Conservation (phyloP, 257 asterid species). For the Mitragyna speciosa region DNA sequence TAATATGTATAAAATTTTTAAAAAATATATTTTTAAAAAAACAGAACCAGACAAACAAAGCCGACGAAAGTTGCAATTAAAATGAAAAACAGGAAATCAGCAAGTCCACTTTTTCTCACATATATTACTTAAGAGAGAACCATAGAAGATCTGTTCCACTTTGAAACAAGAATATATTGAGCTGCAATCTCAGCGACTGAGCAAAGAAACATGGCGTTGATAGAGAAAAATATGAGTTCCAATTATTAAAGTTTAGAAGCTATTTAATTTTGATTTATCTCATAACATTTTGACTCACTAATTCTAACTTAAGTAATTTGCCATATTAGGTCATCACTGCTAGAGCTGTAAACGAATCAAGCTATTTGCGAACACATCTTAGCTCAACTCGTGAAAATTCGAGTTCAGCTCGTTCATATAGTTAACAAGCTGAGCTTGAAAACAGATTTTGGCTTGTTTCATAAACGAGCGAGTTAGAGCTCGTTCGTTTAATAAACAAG, state of each 20-base stretch:
- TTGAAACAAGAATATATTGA: not conserved
- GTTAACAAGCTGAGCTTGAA: too few relatives aligned
- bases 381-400: too few relatives aligned
- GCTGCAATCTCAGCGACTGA: not conserved
- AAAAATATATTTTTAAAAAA: too few relatives aligned
- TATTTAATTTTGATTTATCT: not conserved
- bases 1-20: too few relatives aligned
- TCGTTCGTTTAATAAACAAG: too few relatives aligned
- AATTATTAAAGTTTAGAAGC: not conserved
- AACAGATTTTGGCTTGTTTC: too few relatives aligned
- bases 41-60: too few relatives aligned
- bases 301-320: not conserved
- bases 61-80: not conserved
- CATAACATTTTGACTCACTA: constrained; percentile 1
- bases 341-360: too few relatives aligned
- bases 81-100: not conserved
- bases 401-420: too few relatives aligned
- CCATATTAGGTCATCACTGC: not conserved
- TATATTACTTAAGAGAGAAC: not conserved
- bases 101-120: not conserved
- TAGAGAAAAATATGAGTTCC: not conserved
- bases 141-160: not conserved
- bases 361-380: too few relatives aligned
- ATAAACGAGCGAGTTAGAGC: too few relatives aligned
- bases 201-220: not conserved